These are phyloP conservation scores for Fusarium austroafricanum DNA, from an alignment of 2,329 filamentous ascomycete genomes.

Conservation along the genomic window DNA sequence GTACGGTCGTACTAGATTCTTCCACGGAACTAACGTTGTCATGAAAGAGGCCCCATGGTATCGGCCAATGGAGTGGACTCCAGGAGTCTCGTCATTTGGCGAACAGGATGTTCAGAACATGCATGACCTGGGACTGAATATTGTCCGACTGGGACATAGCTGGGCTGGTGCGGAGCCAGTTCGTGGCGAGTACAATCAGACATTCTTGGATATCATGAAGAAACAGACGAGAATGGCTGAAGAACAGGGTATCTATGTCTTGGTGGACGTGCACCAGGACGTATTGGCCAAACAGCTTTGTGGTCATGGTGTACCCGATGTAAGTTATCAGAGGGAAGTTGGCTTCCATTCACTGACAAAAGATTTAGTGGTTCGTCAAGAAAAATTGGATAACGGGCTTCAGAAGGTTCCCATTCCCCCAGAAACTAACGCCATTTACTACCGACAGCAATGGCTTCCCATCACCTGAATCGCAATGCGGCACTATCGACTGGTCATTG, in stretches of 20 bases:
- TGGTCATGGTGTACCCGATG: not conserved
- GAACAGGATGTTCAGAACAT: not conserved
- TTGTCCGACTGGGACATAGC: not conserved
- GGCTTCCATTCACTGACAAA: not conserved
- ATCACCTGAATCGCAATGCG: not conserved
- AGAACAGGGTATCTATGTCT: not conserved
- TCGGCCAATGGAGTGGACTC: not conserved
- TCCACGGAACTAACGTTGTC: not conserved
- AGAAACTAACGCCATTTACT: not conserved
- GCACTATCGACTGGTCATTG: not conserved
- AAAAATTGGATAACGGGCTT: fast-evolving
- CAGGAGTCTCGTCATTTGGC: not conserved
- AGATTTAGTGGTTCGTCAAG: not conserved
- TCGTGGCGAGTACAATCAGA: not conserved
- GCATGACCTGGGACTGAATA: not conserved
- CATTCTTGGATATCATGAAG: not conserved
- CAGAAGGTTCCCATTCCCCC: not conserved
- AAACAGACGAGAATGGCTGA: not conserved
- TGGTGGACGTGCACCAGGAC: not conserved
- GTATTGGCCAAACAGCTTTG: not conserved
- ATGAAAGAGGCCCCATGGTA: not conserved
- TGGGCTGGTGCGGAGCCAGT: not conserved
- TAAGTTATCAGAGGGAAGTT: not conserved
- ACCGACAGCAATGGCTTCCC: not conserved
- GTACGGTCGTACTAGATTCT: not conserved